Evolutionary conservation across 257 asterid species (phyloP).

Genomic region (Orobanche coerulescens): DNA sequence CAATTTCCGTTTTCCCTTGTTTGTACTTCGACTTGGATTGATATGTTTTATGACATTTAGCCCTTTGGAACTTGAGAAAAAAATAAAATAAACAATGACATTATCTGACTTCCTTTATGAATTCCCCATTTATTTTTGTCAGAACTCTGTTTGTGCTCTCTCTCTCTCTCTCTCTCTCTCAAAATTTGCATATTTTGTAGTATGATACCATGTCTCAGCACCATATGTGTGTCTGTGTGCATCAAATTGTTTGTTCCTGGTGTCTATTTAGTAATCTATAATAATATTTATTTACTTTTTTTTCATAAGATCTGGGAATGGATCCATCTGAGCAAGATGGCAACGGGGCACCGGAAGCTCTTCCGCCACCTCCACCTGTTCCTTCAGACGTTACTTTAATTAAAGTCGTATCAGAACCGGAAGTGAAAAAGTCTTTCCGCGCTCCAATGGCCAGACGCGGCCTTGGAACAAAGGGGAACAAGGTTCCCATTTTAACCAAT

Average conservation of each 20-base stretch:
- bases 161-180: neutral
- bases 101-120: neutral
- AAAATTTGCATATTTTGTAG: too few species aligned
- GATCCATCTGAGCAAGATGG: constrained; percentile 35
- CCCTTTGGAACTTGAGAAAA: neutral
- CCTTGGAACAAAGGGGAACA: constrained; percentile 62
- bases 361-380: constrained; percentile 87
- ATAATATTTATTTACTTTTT: neutral
- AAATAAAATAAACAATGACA: neutral
- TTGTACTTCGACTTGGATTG: constrained; percentile 17
- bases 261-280: neutral
- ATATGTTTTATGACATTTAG: neutral
- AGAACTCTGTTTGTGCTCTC: neutral
- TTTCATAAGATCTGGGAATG: constrained; percentile 22
- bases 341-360: constrained; percentile 45
- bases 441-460: constrained; percentile 83
- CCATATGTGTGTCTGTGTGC: neutral
- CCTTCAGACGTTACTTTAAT: constrained; percentile 57
- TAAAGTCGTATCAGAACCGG: constrained; percentile 41
- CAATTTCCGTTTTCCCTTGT: constrained; percentile 6
- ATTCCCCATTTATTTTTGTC: neutral
- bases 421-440: constrained; percentile 41
- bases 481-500: constrained; percentile 65
- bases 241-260: neutral
- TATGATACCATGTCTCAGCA: neutral